Conservation (phyloP, 192 early-diverging fungal genomes). For the Coemansia sp. region DNA sequence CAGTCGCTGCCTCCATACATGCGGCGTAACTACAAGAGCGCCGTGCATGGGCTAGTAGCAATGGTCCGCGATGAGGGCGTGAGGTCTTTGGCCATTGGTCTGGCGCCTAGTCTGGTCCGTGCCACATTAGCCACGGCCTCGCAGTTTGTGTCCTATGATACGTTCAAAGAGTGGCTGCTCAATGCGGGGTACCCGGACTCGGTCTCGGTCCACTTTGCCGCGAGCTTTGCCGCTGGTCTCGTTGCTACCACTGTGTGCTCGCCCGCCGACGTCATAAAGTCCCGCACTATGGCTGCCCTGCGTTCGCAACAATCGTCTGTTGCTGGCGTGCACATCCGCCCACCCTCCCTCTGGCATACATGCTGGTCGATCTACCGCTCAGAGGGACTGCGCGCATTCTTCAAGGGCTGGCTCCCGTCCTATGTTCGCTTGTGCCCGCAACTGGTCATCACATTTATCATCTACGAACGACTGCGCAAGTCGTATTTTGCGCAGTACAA, state of each 20-base stretch:
- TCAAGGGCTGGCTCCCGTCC: conserved; percentile 84
- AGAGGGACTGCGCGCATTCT: conserved; percentile 73
- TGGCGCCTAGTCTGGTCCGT: conserved; percentile 86
- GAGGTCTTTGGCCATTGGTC: conserved; percentile 76
- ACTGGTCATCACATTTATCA: conserved; percentile 81
- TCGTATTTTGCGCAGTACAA: conserved; percentile 35
- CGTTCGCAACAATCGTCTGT: conserved; percentile 8
- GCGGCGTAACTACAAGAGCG: conserved; percentile 73
- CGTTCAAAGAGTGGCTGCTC: conserved; percentile 69
- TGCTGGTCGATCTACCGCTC: conserved; percentile 45
- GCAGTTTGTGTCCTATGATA: conserved; percentile 77
- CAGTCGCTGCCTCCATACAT: conserved; percentile 62
- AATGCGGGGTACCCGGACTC: conserved; percentile 63
- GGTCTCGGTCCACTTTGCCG: conserved; percentile 65
- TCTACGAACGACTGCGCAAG: conserved; percentile 71
- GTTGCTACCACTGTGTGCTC: conserved; percentile 79
- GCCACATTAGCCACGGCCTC: conserved; percentile 81
- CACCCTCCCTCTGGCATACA: conserved; percentile 32
- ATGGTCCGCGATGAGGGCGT: conserved; percentile 78
- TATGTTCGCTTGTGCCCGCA: conserved; percentile 81
- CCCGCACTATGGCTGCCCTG: conserved; percentile 72
- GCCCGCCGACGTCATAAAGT: conserved; percentile 80
- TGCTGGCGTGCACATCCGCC: conserved; percentile 33
- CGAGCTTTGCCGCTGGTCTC: conserved; percentile 72
- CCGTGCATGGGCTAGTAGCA: conserved; percentile 63